Percentiles rank a stretch among this genome's conserved stretches.
phyloP scores from a whole-genome alignment of 1,284 basidiomycete genomes.

The Fistulinella cinereoalba region DNA sequence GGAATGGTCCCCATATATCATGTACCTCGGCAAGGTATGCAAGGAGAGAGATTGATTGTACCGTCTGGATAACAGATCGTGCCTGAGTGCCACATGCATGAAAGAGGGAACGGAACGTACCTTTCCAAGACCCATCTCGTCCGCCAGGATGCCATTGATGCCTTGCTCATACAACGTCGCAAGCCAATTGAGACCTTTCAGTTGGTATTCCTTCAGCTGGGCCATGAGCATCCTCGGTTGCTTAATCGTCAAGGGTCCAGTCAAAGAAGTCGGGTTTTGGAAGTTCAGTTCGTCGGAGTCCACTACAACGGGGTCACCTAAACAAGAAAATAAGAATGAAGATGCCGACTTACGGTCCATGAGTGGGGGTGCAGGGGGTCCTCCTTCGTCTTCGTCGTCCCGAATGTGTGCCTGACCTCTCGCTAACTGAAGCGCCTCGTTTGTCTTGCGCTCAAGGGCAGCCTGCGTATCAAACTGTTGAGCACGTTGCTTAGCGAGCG shows the following conservation, averaged over 20 bases:
- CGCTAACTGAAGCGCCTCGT: slow-evolving; percentile 68
- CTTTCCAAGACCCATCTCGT: slow-evolving; percentile 98
- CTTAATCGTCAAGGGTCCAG: slow-evolving; percentile 79
- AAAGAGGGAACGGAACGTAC: slow-evolving; percentile 36
- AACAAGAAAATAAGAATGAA: not conserved
- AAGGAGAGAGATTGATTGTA: slow-evolving; percentile 96
- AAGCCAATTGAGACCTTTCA: slow-evolving; percentile 98
- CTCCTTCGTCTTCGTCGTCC: slow-evolving; percentile 42
- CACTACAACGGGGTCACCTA: slow-evolving; percentile 45
- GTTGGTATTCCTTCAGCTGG: slow-evolving; percentile 96
- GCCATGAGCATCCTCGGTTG: slow-evolving; percentile 98
- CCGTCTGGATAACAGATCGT: slow-evolving; percentile 60
- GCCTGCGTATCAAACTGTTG: slow-evolving; percentile 83
- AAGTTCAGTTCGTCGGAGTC: slow-evolving; percentile 98
- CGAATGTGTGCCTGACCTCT: slow-evolving; percentile 62
- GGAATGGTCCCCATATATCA: slow-evolving; percentile 99
- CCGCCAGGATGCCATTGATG: slow-evolving; percentile 97
- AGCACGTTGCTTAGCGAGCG: slow-evolving; percentile 78
- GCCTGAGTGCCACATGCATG: not conserved
- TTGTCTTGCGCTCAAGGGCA: slow-evolving; percentile 77
- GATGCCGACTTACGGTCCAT: slow-evolving; percentile 60
- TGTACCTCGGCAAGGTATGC: slow-evolving; percentile 97
- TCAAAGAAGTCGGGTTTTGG: slow-evolving; percentile 96
- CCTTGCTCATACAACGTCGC: slow-evolving; percentile 98
- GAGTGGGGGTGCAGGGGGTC: slow-evolving; percentile 38